Base-by-base conservation (phyloP, 371 early-diverging fungal genomes). In the Parasitella parasitica region DNA sequence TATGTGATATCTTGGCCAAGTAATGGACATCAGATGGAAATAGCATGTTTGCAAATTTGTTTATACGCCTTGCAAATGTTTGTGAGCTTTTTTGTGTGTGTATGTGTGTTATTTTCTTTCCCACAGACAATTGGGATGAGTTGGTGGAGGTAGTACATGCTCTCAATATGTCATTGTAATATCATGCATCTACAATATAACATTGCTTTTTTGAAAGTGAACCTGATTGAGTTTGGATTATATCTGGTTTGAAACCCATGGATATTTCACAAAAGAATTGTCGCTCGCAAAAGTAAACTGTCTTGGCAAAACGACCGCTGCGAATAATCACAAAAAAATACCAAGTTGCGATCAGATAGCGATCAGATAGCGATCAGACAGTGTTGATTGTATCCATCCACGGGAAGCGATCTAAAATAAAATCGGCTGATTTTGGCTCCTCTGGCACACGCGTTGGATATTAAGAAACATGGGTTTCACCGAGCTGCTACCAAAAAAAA, bases 401-500 rank as follows among this genome's bases (percentile, higher is more conserved):
- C 38, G 24, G 37, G 24, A 24, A 27, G 54, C 38, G 27, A 54
- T 54, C 38, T 35, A 38, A 20, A 53, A 53, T 34, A 9, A 49
- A 43, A 39, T 59, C 68, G 55, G 63, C 63, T 63, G 68, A 68
- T 68, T 50, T 62, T 59, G 28, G 32, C n/a, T 20, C 22, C 13
- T 20, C 20, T 5, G 4, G 46, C 46, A n/a, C 20, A n/a, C 53
- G 15, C 46, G 49, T 50, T 52, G 53, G 4, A 8, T 28, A 22
- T 13, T 41, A 27, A 46, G 54, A 54, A 37, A 54, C 59, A 54
- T 43, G 57, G 46, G 66, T 66, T 66, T 61, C 56, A 59, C 59
- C 49, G 50, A 49, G 24, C 39, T 28, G 20, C 27, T 30, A 11
- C 16, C 22, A 24, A 52, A 52, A 34, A 52, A 52, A 34, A 61